phyloP scores from a whole-genome alignment of 164 flowering plant genomes.

The Sextonia rubra region DNA sequence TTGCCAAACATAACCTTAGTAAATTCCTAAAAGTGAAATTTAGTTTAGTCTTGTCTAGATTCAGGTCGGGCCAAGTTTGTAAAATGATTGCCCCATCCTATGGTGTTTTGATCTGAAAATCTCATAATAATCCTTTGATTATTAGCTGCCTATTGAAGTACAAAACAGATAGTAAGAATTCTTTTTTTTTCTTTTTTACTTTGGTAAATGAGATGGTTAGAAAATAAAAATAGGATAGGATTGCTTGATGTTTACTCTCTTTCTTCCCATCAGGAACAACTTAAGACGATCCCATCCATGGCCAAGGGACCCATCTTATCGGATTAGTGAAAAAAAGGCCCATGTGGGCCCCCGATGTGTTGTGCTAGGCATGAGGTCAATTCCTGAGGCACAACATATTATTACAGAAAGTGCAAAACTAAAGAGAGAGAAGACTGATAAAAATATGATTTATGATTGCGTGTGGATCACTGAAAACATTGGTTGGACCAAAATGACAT shows the following conservation, averaged over 20 bases:
- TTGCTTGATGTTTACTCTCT: neutral
- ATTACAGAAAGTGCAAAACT: no score
- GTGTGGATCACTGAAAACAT: neutral
- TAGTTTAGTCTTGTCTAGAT: no score
- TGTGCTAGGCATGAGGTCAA: neutral
- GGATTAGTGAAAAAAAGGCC: neutral
- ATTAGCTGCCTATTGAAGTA: no score
- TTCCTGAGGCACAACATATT: neutral
- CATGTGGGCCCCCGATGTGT: neutral
- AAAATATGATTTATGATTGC: neutral
- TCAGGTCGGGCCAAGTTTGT: no score
- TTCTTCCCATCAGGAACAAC: neutral
- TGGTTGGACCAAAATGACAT: neutral
- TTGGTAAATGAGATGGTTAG: neutral
- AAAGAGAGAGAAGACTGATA: neutral
- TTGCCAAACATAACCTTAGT: no score
- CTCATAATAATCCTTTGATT: no score
- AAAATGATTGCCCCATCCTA: no score
- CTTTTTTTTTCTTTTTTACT: neutral
- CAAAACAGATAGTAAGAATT: no score
- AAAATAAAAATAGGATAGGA: no score
- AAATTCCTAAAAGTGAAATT: no score
- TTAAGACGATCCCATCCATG: neutral
- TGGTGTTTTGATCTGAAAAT: no score
- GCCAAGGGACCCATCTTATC: no score